phyloP scores from a whole-genome alignment of 2,329 filamentous ascomycete species.

The Cryphonectria nitschkei region DNA sequence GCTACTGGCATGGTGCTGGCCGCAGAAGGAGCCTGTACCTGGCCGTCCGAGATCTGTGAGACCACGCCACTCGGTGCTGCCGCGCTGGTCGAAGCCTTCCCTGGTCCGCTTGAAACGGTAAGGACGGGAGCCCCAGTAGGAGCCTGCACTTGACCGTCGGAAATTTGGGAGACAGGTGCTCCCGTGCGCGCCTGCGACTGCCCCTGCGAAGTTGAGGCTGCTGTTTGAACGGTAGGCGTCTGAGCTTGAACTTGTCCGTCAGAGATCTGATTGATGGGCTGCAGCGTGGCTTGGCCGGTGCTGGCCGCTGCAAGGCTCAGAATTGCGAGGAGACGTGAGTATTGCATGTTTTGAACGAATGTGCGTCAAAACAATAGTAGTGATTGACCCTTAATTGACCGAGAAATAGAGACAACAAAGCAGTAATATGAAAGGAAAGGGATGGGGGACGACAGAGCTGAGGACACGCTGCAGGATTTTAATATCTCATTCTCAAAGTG shows the following conservation, averaged over 20 bases:
- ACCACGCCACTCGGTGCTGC: background rate
- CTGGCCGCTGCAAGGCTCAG: background rate
- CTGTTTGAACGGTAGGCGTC: background rate
- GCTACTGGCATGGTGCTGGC: background rate
- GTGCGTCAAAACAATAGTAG: too few species aligned
- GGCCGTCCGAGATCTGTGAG: conserved; percentile 7
- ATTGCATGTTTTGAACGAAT: background rate
- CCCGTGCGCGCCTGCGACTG: background rate
- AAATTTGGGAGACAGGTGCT: background rate
- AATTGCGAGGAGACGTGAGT: background rate
- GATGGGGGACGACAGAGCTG: background rate
- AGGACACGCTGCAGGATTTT: background rate
- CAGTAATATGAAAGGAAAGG: background rate
- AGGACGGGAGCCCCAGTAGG: background rate
- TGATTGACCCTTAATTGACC: background rate
- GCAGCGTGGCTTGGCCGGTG: background rate
- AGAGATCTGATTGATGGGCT: background rate
- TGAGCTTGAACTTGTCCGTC: conserved; percentile 2
- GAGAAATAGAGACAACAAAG: background rate
- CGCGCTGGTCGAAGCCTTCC: background rate
- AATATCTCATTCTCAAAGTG: background rate
- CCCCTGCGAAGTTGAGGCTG: background rate
- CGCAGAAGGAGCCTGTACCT: background rate
- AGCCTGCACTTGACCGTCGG: conserved; percentile 9
- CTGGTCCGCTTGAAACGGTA: background rate